phyloP scores from a whole-genome alignment of 176 grass and related monocot genomes.

The Triticum dicoccoides region DNA sequence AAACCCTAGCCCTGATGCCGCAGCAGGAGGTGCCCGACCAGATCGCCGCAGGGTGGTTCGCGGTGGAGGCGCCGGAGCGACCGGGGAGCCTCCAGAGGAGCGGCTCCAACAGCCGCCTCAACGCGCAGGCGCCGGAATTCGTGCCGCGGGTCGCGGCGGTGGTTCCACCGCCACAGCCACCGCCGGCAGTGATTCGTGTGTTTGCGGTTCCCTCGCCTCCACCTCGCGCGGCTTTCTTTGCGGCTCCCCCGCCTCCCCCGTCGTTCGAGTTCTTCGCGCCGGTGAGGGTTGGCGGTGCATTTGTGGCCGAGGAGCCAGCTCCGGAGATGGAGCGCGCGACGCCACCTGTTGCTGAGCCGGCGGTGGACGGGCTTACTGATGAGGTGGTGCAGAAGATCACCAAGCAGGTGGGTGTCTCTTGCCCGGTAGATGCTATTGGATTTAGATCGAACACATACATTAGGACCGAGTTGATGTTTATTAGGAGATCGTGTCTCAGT shows the following conservation, averaged over 20 bases:
- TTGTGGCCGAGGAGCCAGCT: conserved; percentile 47
- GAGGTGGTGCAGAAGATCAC: conserved; percentile 80
- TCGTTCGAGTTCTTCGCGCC: conserved; percentile 64
- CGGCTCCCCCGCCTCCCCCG: conserved; percentile 29
- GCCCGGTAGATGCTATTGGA: background rate
- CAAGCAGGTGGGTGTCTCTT: conserved; percentile 62
- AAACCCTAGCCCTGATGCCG: conserved; percentile 57
- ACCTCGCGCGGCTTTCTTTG: background rate
- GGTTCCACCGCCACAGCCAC: too few species aligned
- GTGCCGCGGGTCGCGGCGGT: conserved; percentile 58
- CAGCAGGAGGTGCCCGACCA: conserved; percentile 47
- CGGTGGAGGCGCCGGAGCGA: conserved; percentile 22
- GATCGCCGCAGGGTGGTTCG: conserved; percentile 33
- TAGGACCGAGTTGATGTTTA: background rate
- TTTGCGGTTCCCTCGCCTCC: conserved; percentile 40
- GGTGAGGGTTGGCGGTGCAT: conserved; percentile 5
- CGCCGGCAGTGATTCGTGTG: too few species aligned
- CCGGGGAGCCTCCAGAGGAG: conserved; percentile 41
- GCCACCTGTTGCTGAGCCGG: conserved; percentile 15
- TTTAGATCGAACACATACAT: background rate
- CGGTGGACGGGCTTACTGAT: conserved; percentile 45
- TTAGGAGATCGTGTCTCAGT: background rate
- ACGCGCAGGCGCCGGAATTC: conserved; percentile 90
- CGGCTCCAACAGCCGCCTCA: conserved; percentile 68
- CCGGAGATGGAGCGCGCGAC: conserved; percentile 22